Evolutionary conservation across 495 filamentous ascomycete genomes (phyloP).

Genomic region (Rostrohypoxylon terebratum): DNA sequence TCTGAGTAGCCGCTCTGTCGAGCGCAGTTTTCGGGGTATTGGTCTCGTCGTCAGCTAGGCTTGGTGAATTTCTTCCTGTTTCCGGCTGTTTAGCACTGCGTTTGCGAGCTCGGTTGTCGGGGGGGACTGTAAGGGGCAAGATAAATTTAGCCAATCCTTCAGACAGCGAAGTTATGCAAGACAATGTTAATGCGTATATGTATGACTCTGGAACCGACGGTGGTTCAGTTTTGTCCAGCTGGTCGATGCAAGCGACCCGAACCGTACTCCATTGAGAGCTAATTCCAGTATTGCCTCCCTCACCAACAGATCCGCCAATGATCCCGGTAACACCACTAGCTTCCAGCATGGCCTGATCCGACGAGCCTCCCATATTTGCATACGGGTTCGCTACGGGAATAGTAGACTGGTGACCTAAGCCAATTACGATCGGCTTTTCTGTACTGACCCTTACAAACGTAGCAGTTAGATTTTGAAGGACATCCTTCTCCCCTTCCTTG

Average conservation of each 20-base stretch:
- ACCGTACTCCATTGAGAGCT: constrained; percentile 91
- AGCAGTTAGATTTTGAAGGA: constrained; percentile 83
- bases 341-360: constrained; percentile 88
- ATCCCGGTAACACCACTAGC: constrained; percentile 88
- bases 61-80: constrained; percentile 58
- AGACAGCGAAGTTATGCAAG: constrained; percentile 87
- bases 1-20: constrained; percentile 55
- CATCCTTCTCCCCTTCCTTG: constrained; percentile 75
- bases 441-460: constrained; percentile 88
- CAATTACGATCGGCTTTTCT: constrained; percentile 88
- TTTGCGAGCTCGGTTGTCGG: constrained; percentile 65
- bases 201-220: constrained; percentile 90
- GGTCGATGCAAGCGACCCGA: constrained; percentile 89
- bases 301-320: constrained; percentile 79
- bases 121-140: constrained; percentile 84
- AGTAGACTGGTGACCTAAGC: constrained; percentile 86
- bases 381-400: constrained; percentile 68
- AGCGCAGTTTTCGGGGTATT: constrained; percentile 43
- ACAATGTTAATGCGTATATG: constrained; percentile 87
- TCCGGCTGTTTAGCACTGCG: constrained; percentile 57
- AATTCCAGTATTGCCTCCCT: constrained; percentile 77
- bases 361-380: constrained; percentile 54
- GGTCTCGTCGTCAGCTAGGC: constrained; percentile 46
- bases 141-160: constrained; percentile 94
- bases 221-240: constrained; percentile 91